Evolutionary conservation across 495 filamentous ascomycete species (phyloP).

Genomic region (Podospora bellae-mahoneyi): DNA sequence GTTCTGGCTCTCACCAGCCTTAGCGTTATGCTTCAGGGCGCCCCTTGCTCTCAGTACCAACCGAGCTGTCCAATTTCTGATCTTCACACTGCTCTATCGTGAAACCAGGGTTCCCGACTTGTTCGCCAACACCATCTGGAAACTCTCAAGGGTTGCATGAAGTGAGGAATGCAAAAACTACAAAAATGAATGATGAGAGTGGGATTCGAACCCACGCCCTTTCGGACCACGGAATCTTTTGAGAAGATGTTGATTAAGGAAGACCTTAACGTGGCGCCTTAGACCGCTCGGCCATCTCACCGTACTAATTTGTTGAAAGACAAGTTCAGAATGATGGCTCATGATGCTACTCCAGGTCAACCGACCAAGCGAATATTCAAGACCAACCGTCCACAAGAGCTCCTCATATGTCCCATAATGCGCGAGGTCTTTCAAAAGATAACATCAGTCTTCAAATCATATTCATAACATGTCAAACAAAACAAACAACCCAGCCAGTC

Average conservation of each 20-base stretch:
- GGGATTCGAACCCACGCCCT: conserved; percentile 42
- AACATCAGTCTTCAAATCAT: background rate
- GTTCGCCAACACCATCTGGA: background rate
- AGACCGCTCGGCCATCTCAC: background rate
- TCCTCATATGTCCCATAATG: no score
- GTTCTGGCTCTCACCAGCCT: background rate
- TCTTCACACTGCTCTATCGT: background rate
- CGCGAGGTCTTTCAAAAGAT: no score
- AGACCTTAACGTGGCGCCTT: background rate
- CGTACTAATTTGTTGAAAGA: background rate
- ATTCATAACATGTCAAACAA: background rate
- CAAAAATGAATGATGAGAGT: conserved; percentile 30
- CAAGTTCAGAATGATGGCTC: no score
- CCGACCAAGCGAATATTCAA: background rate
- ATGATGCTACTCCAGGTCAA: background rate
- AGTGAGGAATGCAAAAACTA: background rate
- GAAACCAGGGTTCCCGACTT: no score
- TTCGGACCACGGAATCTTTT: conserved; percentile 35
- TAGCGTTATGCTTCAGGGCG: background rate
- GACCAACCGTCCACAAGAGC: background rate
- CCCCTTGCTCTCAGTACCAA: background rate
- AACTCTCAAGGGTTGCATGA: background rate
- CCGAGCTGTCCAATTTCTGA: background rate
- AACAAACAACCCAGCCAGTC: background rate
- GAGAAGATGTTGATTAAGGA: background rate